A percentile compares a stretch with the other conserved stretches of the same genome.
Conservation (phyloP, 2,329 filamentous ascomycete species). For the Curvularia hawaiiensis region DNA sequence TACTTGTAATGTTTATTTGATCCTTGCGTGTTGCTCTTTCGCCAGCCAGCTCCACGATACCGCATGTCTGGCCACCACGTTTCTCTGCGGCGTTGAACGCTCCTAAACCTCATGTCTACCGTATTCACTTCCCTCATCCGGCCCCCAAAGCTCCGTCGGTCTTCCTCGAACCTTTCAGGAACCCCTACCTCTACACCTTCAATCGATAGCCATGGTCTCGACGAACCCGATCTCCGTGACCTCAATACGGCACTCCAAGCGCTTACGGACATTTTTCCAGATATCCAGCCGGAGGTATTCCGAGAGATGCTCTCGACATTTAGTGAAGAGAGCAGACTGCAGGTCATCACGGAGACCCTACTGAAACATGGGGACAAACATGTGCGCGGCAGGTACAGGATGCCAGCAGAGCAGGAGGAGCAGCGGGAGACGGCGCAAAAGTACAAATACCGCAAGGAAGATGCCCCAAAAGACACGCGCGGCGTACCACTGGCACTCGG, state of each 20-base stretch:
- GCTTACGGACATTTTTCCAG: conserved; percentile 75
- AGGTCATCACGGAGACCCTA: conserved; percentile 77
- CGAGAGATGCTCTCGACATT: conserved; percentile 79
- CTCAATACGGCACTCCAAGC: conserved; percentile 72
- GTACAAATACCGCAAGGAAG: conserved; percentile 42
- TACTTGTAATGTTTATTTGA: conserved; percentile 24
- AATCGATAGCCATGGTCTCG: conserved; percentile 34
- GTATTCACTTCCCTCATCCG: conserved; percentile 46
- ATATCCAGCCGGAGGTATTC: conserved; percentile 82
- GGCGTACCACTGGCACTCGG: conserved; percentile 56
- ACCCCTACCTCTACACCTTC: conserved; percentile 11
- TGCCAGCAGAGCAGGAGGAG: conserved; percentile 45
- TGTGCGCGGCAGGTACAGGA: conserved; percentile 67
- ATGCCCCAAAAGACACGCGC: conserved; percentile 39
- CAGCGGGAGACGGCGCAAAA: conserved; percentile 38
- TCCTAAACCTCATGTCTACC: conserved; percentile 35
- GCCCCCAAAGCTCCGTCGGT: conserved; percentile 27
- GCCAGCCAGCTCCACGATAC: not conserved
- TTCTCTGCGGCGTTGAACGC: conserved; percentile 15
- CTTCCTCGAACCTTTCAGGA: conserved; percentile 17
- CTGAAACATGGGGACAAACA: conserved; percentile 73
- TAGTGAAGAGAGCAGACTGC: conserved; percentile 75
- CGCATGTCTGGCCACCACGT: conserved; percentile 12
- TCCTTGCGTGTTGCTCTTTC: not conserved
- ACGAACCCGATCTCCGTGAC: conserved; percentile 67